phyloP scores from a whole-genome alignment of 1,139 yeast genomes.

The Magnusiomyces paraingens region DNA sequence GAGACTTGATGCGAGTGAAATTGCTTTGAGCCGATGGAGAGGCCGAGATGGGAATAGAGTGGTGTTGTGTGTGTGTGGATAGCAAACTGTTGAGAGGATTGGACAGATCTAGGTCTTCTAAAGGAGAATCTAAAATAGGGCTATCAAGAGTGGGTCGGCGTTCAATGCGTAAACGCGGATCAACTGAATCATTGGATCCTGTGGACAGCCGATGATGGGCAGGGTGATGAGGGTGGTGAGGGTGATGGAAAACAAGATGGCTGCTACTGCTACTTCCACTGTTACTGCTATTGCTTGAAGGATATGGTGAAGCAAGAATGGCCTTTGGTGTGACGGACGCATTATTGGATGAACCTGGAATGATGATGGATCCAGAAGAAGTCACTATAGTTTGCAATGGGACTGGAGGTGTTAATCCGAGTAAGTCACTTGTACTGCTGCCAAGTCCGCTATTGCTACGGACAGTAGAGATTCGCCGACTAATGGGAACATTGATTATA shows the following conservation, averaged over 20 bases:
- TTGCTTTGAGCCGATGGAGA: constrained; percentile 4
- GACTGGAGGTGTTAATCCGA: not conserved
- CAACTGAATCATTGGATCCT: not conserved
- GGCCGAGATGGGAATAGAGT: not conserved
- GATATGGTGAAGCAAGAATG: not conserved
- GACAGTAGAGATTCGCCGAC: not conserved
- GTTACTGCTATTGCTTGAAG: no score
- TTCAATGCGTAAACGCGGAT: not conserved
- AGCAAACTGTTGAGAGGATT: not conserved
- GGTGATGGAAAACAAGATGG: not conserved
- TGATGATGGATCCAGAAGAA: not conserved
- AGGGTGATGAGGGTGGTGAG: not conserved
- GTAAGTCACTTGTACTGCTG: not conserved
- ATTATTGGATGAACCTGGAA: not conserved
- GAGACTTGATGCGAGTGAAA: not conserved
- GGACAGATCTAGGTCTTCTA: constrained; percentile 6
- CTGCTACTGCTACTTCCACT: no score
- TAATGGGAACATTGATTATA: not conserved
- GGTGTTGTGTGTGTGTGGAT: not conserved
- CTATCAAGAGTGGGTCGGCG: not conserved
- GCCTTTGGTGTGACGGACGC: constrained; percentile 3
- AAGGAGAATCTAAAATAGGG: constrained; percentile 3
- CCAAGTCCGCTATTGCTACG: not conserved
- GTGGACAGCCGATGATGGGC: not conserved
- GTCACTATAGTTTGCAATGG: not conserved